Percentiles rank a stretch among this genome's conserved stretches.
Conservation (phyloP, 1,139 yeast genomes). For the Candida tetrigidarum region DNA sequence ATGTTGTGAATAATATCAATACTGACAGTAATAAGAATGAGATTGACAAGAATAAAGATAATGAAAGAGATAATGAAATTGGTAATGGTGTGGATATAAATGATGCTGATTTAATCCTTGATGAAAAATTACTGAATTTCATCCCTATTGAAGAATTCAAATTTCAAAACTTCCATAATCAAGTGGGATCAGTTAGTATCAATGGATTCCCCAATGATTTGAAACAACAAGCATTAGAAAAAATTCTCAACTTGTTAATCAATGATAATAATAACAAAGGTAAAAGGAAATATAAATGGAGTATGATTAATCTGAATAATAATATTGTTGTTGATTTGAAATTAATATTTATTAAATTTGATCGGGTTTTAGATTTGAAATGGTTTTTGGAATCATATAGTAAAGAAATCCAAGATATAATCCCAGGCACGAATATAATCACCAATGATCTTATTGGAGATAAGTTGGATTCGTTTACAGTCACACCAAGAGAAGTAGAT, state of each 20-base stretch:
- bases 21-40: not conserved
- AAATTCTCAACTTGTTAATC: slow-evolving; percentile 23
- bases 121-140: slow-evolving; percentile 18
- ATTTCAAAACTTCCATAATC: slow-evolving; percentile 40
- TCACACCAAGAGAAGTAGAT: slow-evolving; percentile 6
- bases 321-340: slow-evolving; percentile 30
- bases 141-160: slow-evolving; percentile 30
- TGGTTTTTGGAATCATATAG: slow-evolving; percentile 17
- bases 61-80: not conserved
- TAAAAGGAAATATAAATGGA: slow-evolving; percentile 26
- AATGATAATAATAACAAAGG: not conserved
- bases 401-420: slow-evolving; percentile 1
- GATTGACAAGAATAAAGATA: too few species aligned
- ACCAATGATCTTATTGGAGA: slow-evolving; percentile 8
- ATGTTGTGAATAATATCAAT: slow-evolving; percentile 2
- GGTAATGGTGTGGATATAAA: slow-evolving; percentile 5
- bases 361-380: slow-evolving; percentile 18
- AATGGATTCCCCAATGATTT: slow-evolving; percentile 36
- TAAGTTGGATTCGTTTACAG: not conserved
- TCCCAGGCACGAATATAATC: slow-evolving; percentile 6
- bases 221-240: slow-evolving; percentile 32
- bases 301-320: slow-evolving; percentile 24
- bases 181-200: slow-evolving; percentile 39
- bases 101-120: slow-evolving; percentile 15
- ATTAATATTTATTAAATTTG: slow-evolving; percentile 32